These are phyloP conservation scores for Daedaleopsis nitida DNA, from an alignment of 768 basidiomycete species.

Conservation along the genomic window DNA sequence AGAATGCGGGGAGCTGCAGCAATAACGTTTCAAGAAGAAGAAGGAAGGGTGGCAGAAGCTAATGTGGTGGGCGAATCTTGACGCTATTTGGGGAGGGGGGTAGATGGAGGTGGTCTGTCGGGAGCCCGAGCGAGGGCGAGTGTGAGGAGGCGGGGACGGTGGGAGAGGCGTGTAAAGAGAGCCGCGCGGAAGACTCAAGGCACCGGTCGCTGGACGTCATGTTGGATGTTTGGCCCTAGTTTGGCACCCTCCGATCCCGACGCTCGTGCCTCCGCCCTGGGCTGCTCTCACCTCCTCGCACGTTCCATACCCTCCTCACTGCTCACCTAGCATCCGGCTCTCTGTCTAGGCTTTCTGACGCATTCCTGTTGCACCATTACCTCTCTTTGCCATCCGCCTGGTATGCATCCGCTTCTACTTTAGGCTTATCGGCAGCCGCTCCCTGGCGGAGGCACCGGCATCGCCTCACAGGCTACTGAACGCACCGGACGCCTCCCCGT, in stretches of 20 bases:
- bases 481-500: too few relatives aligned
- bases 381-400: too few relatives aligned
- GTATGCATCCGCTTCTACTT: too few relatives aligned
- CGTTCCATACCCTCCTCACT: background rate
- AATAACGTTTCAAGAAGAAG: background rate
- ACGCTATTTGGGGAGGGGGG: background rate
- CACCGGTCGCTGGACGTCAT: background rate
- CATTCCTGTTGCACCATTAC: too few relatives aligned
- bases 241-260: conserved; percentile 7
- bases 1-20: background rate
- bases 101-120: background rate
- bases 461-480: too few relatives aligned
- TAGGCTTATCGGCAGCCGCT: too few relatives aligned
- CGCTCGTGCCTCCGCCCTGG: background rate
- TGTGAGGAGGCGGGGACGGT: background rate
- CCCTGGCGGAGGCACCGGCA: too few relatives aligned
- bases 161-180: background rate
- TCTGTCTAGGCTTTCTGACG: too few relatives aligned
- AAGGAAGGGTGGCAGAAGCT: background rate
- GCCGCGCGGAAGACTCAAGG: background rate
- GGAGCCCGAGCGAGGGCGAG: too few relatives aligned
- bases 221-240: background rate
- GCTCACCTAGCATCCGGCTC: too few relatives aligned
- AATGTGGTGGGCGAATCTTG: background rate
- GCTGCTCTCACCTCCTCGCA: background rate